Evolutionary conservation across 2,329 filamentous ascomycete species (phyloP).

Genomic region (Furcasterigmium sp.): DNA sequence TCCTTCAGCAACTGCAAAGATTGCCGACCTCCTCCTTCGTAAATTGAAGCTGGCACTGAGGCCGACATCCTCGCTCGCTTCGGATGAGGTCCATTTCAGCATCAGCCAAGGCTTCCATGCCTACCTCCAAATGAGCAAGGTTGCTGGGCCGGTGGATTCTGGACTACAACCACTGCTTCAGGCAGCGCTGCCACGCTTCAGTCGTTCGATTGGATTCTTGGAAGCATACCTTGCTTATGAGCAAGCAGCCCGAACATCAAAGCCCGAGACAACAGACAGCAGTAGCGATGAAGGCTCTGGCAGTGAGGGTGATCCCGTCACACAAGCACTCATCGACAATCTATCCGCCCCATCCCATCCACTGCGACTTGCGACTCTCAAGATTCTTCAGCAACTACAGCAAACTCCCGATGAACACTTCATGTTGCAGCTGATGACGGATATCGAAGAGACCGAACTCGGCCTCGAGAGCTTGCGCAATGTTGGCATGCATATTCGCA

Average conservation of each 20-base stretch:
- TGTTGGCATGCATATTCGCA: constrained; percentile 81
- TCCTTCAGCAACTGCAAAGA: constrained; percentile 60
- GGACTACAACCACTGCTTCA: constrained; percentile 61
- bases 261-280: constrained; percentile 17
- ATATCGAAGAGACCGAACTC: constrained; percentile 76
- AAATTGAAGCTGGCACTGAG: constrained; percentile 62
- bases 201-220: constrained; percentile 60
- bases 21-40: constrained; percentile 59
- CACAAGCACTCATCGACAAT: constrained; percentile 63
- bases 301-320: constrained; percentile 54
- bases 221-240: constrained; percentile 57
- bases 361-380: constrained; percentile 67
- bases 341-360: constrained; percentile 71
- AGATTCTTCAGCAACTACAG: constrained; percentile 61
- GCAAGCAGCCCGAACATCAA: constrained; percentile 18
- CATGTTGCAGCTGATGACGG: constrained; percentile 60
- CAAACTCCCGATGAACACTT: constrained; percentile 41
- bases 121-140: constrained; percentile 61
- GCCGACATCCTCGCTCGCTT: constrained; percentile 52
- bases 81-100: constrained; percentile 66
- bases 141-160: constrained; percentile 51
- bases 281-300: constrained; percentile 36
- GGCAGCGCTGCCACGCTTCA: constrained; percentile 61
- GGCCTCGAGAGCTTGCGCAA: constrained; percentile 69
- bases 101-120: constrained; percentile 69